A percentile compares a stretch with the other conserved stretches of the same genome.
phyloP scores from a whole-genome alignment of 352 stramenopile genomes.

The Thalassiosira hispida region DNA sequence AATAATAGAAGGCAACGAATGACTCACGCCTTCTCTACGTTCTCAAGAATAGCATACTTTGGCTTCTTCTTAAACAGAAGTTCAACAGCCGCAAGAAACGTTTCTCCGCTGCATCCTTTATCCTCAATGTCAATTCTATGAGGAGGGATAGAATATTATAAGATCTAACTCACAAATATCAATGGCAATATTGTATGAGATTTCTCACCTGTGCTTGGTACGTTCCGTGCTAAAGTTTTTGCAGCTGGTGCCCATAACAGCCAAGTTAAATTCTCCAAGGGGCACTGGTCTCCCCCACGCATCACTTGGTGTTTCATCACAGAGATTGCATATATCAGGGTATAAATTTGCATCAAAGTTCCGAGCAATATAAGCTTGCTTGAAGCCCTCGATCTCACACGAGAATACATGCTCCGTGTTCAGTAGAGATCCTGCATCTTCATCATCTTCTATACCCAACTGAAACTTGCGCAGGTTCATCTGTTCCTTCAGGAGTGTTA shows the following conservation, averaged over 20 bases:
- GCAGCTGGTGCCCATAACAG: constrained; percentile 80
- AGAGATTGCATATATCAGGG: constrained; percentile 79
- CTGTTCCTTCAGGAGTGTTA: constrained; percentile 66
- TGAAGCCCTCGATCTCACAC: constrained; percentile 83
- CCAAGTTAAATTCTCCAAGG: constrained; percentile 65
- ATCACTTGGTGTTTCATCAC: constrained; percentile 51
- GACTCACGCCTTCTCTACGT: constrained; percentile 65
- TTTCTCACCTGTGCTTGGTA: no score
- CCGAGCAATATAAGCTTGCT: constrained; percentile 78
- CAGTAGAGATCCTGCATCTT: constrained; percentile 31
- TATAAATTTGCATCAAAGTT: constrained; percentile 80
- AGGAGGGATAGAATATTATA: no score
- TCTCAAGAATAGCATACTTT: constrained; percentile 78
- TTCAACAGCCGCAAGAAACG: constrained; percentile 76
- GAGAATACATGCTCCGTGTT: constrained; percentile 67
- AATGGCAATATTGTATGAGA: no score
- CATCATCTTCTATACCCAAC: not conserved
- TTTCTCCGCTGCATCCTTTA: constrained; percentile 75
- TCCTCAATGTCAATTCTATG: constrained; percentile 81
- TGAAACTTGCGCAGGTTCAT: no score
- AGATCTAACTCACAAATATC: no score
- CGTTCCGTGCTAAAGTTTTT: constrained; percentile 75
- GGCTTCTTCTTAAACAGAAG: constrained; percentile 68
- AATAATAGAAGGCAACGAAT: not conserved
- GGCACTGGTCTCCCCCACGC: constrained; percentile 57